Base-by-base conservation (phyloP, 2,329 filamentous ascomycete species). In the Phialophora expanda region DNA sequence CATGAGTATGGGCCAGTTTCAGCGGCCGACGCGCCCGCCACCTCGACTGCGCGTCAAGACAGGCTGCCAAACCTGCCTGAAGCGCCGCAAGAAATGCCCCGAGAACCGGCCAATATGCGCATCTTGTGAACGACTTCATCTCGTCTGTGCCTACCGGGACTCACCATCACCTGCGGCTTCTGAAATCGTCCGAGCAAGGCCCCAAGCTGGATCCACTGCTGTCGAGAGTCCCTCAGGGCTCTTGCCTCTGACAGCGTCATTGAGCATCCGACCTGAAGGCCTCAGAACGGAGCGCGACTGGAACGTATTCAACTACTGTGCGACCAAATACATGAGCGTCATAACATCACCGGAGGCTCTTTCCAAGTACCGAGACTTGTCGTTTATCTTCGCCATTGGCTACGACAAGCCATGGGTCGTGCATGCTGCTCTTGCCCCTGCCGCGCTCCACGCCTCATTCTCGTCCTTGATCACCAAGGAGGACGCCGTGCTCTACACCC, bases 21-120 rank as follows among this genome's bases (percentile, higher is more conserved):
- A 63, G 28, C 57, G 51, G 46, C 20, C 56, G 2, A n/a, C 56
- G n/a, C 57, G 67, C 26, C 65, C 67, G 11, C 67, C 67, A 46
- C 61, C 67, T 34, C 66, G 62, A 51, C 34, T 69, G 24, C 58
- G 69, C 24, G 68, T 66, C 26, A 70, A 69, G 54, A 70, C 69
- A 14, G 69, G 69, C 17, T 70, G 69, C 59, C 54, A 54, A 34
- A 70, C 60, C 17, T 66, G 64, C 54, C 34, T 64, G 24, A 61
- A 61, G 26, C 53, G 69, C 22, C 64, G 66, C 8, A 75, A 74
- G 17, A 76, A 64, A 48, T 74, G 74, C 34, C 72, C 71, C 65
- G 74, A 72, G 24, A 72, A 69, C 32, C 71, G 71, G 66, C 74
- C 75, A 8, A 74, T 64, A 63, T 76, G 75, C 41, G 78, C 61